Base-by-base conservation (phyloP, 306 rosid genomes). In the Ammopiptanthus mongolicus region DNA sequence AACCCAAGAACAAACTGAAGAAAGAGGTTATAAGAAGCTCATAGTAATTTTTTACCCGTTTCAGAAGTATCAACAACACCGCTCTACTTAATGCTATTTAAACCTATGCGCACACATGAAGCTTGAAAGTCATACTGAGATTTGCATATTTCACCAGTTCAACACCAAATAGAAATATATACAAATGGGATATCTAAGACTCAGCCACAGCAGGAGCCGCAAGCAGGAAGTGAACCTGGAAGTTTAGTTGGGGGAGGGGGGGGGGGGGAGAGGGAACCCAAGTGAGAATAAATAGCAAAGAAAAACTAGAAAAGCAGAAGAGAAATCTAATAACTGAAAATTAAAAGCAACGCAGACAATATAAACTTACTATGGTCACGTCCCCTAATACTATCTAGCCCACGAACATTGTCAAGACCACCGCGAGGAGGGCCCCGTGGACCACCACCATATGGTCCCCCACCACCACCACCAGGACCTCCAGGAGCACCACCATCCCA, bases 151-250 rank as follows among this genome's bases (percentile, higher is more conserved):
- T 19, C 51, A 58, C 28, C 25, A 75, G 65, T 65, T 48, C 58
- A 80, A 28, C 59, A 50, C 11, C 68, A 31, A 71, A 56, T 44
- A 81, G 67, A 33, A 36, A 37, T 33, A 76, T 17, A 48, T 42
- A 61, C 65, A 65, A 22, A 33, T 41, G 61, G 18, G 5, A 59
- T 39, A 9, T 52, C 56, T 2, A 34, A 14, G 46, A 29, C 59
- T 90, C 71, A 95, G 39, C 99, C 97, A 52, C 99, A 95, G 96
- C 99, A 95, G 55, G 99, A 95, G 33, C 97, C 99, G 7, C 99
- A 95, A 18, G 97, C 99, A 60, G 99, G 99, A 25, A 87, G 76
- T 6, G 99, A 79, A 86, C 80, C 97, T 95, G 97, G 0, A 81
- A 78, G 52, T 81, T 65, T 50, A n/a, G n/a, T n/a, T n/a, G n/a